Conservation (phyloP, 768 basidiomycete genomes). For the Lactarius trivialis region DNA sequence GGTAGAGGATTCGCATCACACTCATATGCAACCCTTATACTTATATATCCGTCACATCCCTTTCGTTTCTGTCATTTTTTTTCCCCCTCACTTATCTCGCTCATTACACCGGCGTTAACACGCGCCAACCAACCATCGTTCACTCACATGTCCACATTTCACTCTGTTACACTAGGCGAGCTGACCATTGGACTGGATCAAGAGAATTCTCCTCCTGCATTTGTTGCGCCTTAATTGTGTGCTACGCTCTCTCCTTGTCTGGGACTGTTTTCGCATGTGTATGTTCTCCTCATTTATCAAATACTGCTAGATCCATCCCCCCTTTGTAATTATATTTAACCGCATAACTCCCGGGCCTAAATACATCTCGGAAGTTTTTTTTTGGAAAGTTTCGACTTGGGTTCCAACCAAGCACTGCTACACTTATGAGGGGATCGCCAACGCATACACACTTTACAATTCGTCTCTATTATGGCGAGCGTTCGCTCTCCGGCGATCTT, state of each 20-base stretch:
- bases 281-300: constrained; percentile 5
- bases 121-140: background rate
- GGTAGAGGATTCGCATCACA: background rate
- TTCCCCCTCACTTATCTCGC: background rate
- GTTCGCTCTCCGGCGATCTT: constrained; percentile 8
- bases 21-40: constrained; percentile 8
- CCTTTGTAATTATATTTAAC: constrained; percentile 13
- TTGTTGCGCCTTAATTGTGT: background rate
- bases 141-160: constrained; percentile 8
- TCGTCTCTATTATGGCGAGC: constrained; percentile 9
- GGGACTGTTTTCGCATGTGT: constrained; percentile 2
- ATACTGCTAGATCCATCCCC: constrained; percentile 4
- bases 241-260: background rate
- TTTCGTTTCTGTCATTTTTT: background rate
- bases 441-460: constrained; percentile 1
- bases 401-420: too few relatives aligned
- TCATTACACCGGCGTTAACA: background rate
- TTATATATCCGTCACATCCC: constrained; percentile 9
- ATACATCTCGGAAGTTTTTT: background rate
- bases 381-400: background rate
- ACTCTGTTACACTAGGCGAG: background rate
- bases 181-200: background rate
- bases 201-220: background rate
- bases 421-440: background rate
- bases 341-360: background rate